Evolutionary conservation across 331 rosid genomes (phyloP), one percentile per base, ranked within the genome.

Genomic region (Rosa hybrid): DNA sequence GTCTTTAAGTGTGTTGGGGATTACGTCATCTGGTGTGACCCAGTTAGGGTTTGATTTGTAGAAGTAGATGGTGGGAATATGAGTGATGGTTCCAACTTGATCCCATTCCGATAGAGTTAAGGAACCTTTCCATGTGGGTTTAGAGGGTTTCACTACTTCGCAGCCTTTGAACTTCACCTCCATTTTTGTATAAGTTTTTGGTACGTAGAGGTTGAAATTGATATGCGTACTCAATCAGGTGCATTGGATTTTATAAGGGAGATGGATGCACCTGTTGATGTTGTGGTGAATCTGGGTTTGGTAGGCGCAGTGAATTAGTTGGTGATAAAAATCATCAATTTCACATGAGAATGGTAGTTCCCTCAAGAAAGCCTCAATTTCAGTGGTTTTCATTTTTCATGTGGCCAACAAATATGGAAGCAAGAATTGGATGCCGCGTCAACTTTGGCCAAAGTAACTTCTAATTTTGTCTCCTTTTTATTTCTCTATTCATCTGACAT

Each of bases 41-140:
- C 81, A 77, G 12, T 63, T 53, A 18, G 53, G 68, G 38, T 81
- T 25, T 12, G 80, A 71, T 3, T 48, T 83, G 75, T 90, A 94
- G 78, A 90, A 84, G 83, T 89, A 88, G 71, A 94, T 77, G 30
- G 83, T 79, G 49, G 96, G 87, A 0, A 78, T 50, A 27, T 94
- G 92, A 62, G 89, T 82, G 34, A 91, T 44, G 77, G 63, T 68
- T 10, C 91, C 92, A 13, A 75, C 79, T 86, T 88, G 91, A 46
- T 91, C 97, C 91, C 86, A 88, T 87, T 90, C 94, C 0, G 92
- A 86, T 18, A 90, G 84, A 12, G 85, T 13, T 21, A 77, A 16
- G 5, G 51, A n/a, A 27, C 91, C 92, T 27, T 20, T 16, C 92
- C 86, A 84, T 59, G 96, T 92, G 44, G 84, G 38, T 11, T 82